Evolutionary conservation across 2,329 filamentous ascomycete genomes (phyloP), one percentile per base, ranked within the genome.

Genomic region (Intubia oerlemansii): DNA sequence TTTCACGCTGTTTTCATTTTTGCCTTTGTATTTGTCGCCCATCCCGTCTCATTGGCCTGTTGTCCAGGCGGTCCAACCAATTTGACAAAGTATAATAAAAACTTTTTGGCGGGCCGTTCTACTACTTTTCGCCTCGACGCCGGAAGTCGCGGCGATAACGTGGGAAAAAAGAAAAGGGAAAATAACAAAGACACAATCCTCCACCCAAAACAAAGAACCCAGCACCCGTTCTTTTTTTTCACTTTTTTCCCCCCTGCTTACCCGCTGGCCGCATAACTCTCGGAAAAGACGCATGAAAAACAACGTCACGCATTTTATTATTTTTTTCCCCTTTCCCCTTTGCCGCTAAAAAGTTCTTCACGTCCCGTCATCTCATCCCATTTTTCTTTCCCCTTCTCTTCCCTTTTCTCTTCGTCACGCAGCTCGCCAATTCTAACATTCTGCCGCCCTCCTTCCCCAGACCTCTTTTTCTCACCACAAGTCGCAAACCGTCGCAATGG

Each of bases 401-500:
- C 17, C 5, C 10, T 12, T 15, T 24, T 17, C 17, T 27, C 13
- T 20, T 20, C 25, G 12, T 24, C 21, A 27, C 30, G 25, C 18
- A 25, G 17, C 24, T 23, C 29, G 16, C 29, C 12, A 21, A 28
- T 31, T 31, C 29, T 28, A 34, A 28, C 31, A 29, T 16, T 24
- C 33, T 25, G 20, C 21, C 26, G 22, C 23, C 17, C 17, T 18
- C 26, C 15, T 22, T n/a, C n/a, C n/a, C n/a, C n/a, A n/a, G n/a
- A n/a, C n/a, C 18, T 25, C 25, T 23, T 22, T 10, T 17, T 17
- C 10, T 16, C 29, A 33, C 17, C 15, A 27, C 25, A 25, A 29
- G 26, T 16, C 26, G 24, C 17, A 10, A 16, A 10, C 30, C 13
- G 22, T 34, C 28, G 43, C 42, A 46, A 51, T 51, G 48, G 39